Evolutionary conservation across 495 filamentous ascomycete species (phyloP), one percentile per base, ranked within the genome.

Genomic region (Hyaloscypha variabilis): DNA sequence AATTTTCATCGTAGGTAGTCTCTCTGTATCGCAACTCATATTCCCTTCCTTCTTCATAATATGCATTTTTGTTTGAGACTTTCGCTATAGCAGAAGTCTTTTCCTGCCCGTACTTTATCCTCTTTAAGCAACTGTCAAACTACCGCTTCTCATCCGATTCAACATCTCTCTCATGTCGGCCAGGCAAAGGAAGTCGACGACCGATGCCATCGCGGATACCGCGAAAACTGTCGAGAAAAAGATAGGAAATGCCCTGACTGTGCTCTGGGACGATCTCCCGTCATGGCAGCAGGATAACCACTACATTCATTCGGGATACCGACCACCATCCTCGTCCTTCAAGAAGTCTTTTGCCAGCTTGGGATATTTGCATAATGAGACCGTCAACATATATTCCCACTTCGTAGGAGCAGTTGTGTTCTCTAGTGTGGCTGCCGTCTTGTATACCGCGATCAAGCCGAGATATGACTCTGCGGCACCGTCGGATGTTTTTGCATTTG

Each of bases 341-440:
- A 72, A 73, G 17, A 79, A 74, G 34, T 94, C 87, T 55, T 82
- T 90, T 52, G 78, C 82, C 34, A 91, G 87, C 29, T 77, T 93
- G 65, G 76, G 81, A 55, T 91, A 92, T 75, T 68, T 93, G n/a
- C 91, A 98, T 79, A 98, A 97, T 77, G 93, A 98, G 75, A 87
- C 85, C n/a, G 90, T 98, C 66, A 98, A 98, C 76, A 94, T 97
- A 72, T 97, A 93, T 77, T 87, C 90, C 2, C 94, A 98, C 76
- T 83, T 97, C 6, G 69, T 95, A 24, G 89, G 88, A 54, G 79
- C 87, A 17, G 56, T 88, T 6, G 34, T 73, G 23, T 84, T 86
- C 63, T 66, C 81, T 23, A 65, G 79, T 19, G 65, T 76, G 1
- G 79, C 74, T 0, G 64, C 67, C 28, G 42, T 78, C 36, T 74